Evolutionary conservation across 1,284 basidiomycete species (phyloP), one percentile per base, ranked within the genome.

Genomic region (Naganishia sp.): DNA sequence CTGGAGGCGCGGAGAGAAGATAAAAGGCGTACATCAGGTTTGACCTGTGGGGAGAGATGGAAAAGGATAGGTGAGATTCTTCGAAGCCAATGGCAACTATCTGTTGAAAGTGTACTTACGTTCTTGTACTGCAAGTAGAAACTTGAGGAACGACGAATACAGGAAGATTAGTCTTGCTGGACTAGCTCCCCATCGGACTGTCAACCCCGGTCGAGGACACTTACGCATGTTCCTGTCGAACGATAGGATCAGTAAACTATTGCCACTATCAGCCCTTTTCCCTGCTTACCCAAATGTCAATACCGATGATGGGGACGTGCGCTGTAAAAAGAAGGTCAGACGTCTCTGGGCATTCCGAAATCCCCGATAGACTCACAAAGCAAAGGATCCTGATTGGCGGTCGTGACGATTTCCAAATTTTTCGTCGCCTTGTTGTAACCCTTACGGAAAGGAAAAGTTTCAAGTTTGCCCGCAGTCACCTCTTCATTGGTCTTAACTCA

Each of bases 371-470:
- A 75, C 79, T 67, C 57, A 79, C 83, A 75, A 63, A 96, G 85
- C 63, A 98, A 83, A 59, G 96, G 96, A 79, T 99, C 96, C 83
- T 99, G 96, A 84, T 99, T 97, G 44, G 92, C 82, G 33, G 95
- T 97, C 46, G 94, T 94, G 65, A 89, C 86, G 65, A 94, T 85
- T 79, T 95, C 92, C 52, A 98, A 87, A 79, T 86, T 88, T 81
- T 89, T 87, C 57, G 83, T 86, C 25, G 76, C 75, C 44, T 84
- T 74, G 80, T 90, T 90, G 78, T 86, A 90, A 48, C 90, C 91
- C 88, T 90, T 72, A 10, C 15, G 66, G 67, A 23, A 55, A 15
- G 36, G 11, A 15, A 55, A 28, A 31, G 45, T 7, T 36, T 59
- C 23, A 65, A 28, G 28, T 25, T 15, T 16, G 28, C 48, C 10